Evolutionary conservation across 208 protist species (phyloP).

Genomic region (Leishmania mexicana): DNA sequence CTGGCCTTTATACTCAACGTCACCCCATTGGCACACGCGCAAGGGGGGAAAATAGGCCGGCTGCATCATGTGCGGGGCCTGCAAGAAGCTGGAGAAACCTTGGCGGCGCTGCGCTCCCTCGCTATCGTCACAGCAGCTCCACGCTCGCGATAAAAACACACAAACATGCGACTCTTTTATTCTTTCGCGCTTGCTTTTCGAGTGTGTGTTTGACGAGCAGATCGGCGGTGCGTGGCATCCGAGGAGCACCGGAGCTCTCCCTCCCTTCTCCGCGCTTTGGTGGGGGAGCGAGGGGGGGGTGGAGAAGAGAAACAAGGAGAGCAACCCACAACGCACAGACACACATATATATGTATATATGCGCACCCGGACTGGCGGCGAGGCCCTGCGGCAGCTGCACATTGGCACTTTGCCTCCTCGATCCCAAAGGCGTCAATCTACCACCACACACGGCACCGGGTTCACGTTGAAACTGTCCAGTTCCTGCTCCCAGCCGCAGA

Average conservation of each 20-base stretch:
- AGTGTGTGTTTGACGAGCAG: neutral
- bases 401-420: neutral
- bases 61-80: neutral
- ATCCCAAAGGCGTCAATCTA: conserved; percentile 27
- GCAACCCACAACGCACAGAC: neutral
- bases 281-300: neutral
- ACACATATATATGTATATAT: neutral
- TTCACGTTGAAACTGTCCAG: conserved; percentile 68
- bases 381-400: neutral
- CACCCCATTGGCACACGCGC: neutral
- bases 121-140: neutral
- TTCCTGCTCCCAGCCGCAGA: conserved; percentile 81
- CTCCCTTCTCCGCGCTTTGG: neutral
- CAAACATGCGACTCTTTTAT: neutral
- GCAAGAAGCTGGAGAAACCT: neutral
- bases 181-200: neutral
- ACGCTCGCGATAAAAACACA: neutral
- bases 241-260: neutral
- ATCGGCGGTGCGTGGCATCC: neutral
- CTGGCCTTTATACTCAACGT: neutral
- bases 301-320: neutral
- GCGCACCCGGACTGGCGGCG: neutral
- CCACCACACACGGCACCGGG: conserved; percentile 74
- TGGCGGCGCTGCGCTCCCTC: neutral
- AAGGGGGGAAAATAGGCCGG: neutral